A percentile compares a stretch with the other conserved stretches of the same genome.
Evolutionary conservation across 805 yeast genomes (phyloP).

Genomic region (Starmera quercuum): DNA sequence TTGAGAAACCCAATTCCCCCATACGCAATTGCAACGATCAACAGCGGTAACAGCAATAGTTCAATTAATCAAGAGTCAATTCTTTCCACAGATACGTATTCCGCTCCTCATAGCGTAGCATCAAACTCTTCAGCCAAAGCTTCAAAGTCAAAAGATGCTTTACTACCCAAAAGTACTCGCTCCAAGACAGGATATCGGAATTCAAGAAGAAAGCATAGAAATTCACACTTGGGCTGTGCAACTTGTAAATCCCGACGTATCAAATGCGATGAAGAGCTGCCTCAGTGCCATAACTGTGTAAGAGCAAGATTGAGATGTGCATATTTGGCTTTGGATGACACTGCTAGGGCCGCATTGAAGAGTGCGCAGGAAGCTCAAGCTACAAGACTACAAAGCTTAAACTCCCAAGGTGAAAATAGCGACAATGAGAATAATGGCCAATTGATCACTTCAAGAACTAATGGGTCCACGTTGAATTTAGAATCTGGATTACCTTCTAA

Average conservation of each 20-base stretch:
- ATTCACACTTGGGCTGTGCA: constrained; percentile 70
- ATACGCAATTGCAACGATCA: constrained; percentile 20
- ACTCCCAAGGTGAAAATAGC: constrained; percentile 12
- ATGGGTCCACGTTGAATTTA: no score
- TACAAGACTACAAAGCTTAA: constrained; percentile 27
- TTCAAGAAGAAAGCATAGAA: constrained; percentile 50
- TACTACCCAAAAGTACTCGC: not conserved
- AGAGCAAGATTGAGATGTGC: constrained; percentile 41
- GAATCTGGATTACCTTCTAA: constrained; percentile 14
- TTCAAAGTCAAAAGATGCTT: not conserved
- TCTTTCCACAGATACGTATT: no score
- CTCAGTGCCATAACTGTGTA: constrained; percentile 48
- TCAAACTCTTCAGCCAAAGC: no score
- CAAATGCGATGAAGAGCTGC: constrained; percentile 60
- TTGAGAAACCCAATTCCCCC: constrained; percentile 31
- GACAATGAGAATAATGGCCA: constrained; percentile 10
- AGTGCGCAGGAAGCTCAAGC: constrained; percentile 37
- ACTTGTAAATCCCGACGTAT: constrained; percentile 56
- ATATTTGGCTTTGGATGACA: constrained; percentile 38
- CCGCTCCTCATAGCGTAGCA: no score
- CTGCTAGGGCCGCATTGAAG: constrained; percentile 40
- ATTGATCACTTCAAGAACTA: no score
- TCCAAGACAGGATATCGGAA: constrained; percentile 14
- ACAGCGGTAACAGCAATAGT: constrained; percentile 9
- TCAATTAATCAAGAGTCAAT: no score